These are phyloP conservation scores for Cenococcum geophilum DNA, from an alignment of 495 filamentous ascomycete species.

Conservation along the genomic window DNA sequence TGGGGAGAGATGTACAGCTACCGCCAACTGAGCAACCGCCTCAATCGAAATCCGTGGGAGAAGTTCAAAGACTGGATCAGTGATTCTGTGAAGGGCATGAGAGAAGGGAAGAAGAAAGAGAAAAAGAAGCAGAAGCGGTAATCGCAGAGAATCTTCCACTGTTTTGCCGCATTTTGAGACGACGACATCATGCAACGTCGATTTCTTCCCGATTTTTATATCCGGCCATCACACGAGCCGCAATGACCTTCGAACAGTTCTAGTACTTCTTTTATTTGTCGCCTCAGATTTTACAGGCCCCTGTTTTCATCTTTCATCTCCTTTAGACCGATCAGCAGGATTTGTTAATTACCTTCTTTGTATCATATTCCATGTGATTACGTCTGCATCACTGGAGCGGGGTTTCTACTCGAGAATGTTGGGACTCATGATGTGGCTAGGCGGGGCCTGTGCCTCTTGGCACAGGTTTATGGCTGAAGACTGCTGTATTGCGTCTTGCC, in stretches of 20 bases:
- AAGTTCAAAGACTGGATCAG: constrained; percentile 46
- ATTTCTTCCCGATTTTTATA: background rate
- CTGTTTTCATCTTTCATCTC: background rate
- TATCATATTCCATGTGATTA: background rate
- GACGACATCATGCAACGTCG: background rate
- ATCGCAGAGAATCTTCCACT: background rate
- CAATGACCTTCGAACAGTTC: background rate
- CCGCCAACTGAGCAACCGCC: constrained; percentile 75
- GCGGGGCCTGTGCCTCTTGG: background rate
- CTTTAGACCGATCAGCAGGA: background rate
- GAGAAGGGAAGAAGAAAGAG: constrained; percentile 21
- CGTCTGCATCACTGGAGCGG: background rate
- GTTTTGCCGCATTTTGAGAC: background rate
- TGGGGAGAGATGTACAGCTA: constrained; percentile 97
- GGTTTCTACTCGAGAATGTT: background rate
- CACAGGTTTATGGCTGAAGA: background rate
- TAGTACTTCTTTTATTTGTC: background rate
- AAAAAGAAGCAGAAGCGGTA: constrained; percentile 17
- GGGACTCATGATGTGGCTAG: background rate
- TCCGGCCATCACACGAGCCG: background rate
- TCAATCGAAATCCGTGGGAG: constrained; percentile 79
- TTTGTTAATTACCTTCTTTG: background rate
- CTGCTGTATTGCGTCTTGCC: background rate
- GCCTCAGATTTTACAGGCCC: background rate
- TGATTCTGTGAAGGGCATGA: constrained; percentile 22